Evolutionary conservation across 1,139 yeast species (phyloP).

Genomic region (Pneumocystis wakefieldiae): DNA sequence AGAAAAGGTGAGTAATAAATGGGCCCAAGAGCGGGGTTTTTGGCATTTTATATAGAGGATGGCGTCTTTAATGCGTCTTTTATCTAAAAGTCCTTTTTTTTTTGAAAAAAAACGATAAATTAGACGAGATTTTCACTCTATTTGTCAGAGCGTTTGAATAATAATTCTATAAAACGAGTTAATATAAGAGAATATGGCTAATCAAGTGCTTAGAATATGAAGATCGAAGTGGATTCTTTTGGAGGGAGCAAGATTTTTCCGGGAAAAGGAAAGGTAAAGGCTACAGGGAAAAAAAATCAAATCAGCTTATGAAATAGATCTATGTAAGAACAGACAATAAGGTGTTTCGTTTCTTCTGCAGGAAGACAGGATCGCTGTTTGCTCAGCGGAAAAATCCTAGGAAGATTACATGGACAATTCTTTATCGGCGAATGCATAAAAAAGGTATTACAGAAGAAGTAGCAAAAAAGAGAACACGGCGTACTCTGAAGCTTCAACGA

Average conservation of each 20-base stretch:
- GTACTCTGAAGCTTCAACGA: constrained; percentile 96
- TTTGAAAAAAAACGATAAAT: neutral
- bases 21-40: neutral
- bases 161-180: too few species aligned
- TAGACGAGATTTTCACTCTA: too few species aligned
- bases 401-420: constrained; percentile 98
- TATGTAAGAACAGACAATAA: constrained; percentile 99
- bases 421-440: constrained; percentile 99
- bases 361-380: constrained; percentile 96
- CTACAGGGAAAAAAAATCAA: neutral
- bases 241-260: constrained; percentile 99
- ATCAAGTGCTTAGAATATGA: constrained; percentile 40
- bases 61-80: neutral
- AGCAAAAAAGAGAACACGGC: constrained; percentile 92
- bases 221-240: constrained; percentile 99
- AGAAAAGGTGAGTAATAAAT: neutral
- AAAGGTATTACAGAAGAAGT: constrained; percentile 98
- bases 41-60: neutral
- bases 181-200: neutral
- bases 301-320: constrained; percentile 55
- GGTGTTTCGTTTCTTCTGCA: constrained; percentile 94
- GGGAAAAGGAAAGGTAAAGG: constrained; percentile 42
- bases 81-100: neutral
- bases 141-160: too few species aligned
- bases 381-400: constrained; percentile 99